Evolutionary conservation across 2,329 filamentous ascomycete genomes (phyloP).

Genomic region (Exophiala phaeomuriformis): DNA sequence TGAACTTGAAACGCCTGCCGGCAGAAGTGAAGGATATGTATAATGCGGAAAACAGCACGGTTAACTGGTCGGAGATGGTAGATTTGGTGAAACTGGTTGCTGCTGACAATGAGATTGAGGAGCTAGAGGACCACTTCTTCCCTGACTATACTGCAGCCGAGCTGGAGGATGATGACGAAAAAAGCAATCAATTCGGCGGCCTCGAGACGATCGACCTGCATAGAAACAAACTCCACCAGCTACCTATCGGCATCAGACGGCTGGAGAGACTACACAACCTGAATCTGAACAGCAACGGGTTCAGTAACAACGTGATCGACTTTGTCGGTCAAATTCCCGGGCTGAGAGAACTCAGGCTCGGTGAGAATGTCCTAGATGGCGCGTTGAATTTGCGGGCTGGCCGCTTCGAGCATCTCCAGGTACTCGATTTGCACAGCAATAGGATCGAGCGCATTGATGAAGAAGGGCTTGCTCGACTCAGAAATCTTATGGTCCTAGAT

Average conservation of each 20-base stretch:
- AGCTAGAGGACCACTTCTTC: conserved; percentile 66
- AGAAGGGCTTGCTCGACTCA: conserved; percentile 59
- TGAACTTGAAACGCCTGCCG: conserved; percentile 73
- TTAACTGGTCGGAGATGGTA: conserved; percentile 83
- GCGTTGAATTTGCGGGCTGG: conserved; percentile 58
- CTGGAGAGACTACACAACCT: conserved; percentile 70
- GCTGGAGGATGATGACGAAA: conserved; percentile 57
- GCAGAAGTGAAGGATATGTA: conserved; percentile 86
- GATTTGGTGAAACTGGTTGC: conserved; percentile 78
- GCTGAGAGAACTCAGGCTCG: conserved; percentile 72
- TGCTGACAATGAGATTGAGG: conserved; percentile 80
- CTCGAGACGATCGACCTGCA: conserved; percentile 78
- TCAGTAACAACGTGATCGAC: conserved; percentile 64
- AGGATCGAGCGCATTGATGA: conserved; percentile 59
- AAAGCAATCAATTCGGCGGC: conserved; percentile 70
- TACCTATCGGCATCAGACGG: conserved; percentile 69
- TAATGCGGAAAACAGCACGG: conserved; percentile 56
- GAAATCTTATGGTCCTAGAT: conserved; percentile 62
- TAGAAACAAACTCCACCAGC: conserved; percentile 64
- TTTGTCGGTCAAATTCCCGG: conserved; percentile 64
- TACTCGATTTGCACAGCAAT: conserved; percentile 76
- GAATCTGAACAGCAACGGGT: conserved; percentile 77
- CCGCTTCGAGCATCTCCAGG: conserved; percentile 62
- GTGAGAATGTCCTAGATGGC: conserved; percentile 67
- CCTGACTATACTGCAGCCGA: conserved; percentile 58